Evolutionary conservation across 805 yeast species (phyloP), one percentile per base, ranked within the genome.

Genomic region (Crinitomyces ghanaensis): DNA sequence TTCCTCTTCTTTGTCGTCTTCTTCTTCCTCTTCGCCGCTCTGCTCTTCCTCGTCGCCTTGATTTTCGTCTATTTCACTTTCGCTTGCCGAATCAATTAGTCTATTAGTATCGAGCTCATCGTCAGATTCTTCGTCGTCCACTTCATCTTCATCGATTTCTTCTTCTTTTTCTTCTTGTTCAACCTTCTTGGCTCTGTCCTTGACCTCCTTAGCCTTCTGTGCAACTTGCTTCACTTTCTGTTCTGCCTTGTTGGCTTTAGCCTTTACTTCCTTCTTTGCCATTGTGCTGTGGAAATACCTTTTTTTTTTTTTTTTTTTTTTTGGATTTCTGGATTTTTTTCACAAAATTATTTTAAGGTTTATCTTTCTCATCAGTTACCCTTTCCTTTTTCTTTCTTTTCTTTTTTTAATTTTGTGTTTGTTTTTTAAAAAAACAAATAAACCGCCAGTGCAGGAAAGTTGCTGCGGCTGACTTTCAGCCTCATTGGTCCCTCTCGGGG

Each of bases 1-100:
- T 28, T 67, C 76, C 25, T 68, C 74, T 11, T 66, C 74, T 6
- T 62, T 72, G 1, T 65, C 73, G 3, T 57, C 70, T 3, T 59
- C 70, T 3, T 58, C 69, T n/a, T 62, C 69, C 0, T 49, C 65
- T 8, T 57, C 64, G 0, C 50, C 62, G 1, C 57, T 62, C 0
- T 54, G 60, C 6, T 48, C 54, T 8, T 47, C 52, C 6, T 46
- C 51, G 11, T 60, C 68, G 3, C 54, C 60, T 1, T 61, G 63
- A 4, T 50, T 60, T 4, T 58, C 63, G 5, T 50, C 62, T 2
- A 47, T 49, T 48, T 22, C 62, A 59, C 34, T 30, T 8, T 38
- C 42, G 16, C 37, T 33, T 8, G 41, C 43, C 15, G 40, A 57
- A 45, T 29, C 62, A 61, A 27, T 62, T 56, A 31, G 43, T 19